A percentile compares a stretch with the other conserved stretches of the same genome.
Conservation (phyloP, 768 basidiomycete genomes). For the Lactarius psammicola region DNA sequence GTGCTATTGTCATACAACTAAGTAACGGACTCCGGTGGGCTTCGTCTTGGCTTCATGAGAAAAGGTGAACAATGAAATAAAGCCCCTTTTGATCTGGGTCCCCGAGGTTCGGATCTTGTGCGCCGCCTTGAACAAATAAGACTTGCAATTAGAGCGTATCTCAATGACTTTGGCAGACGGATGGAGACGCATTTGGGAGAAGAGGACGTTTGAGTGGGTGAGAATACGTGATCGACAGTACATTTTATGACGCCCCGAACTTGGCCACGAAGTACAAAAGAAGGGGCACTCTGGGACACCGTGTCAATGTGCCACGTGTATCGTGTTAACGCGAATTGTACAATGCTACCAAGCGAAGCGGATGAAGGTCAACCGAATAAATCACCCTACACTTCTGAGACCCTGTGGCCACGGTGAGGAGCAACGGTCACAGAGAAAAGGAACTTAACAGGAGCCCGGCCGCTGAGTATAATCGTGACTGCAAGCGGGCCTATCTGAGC, state of each 20-base stretch:
- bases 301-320: neutral
- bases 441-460: neutral
- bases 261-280: neutral
- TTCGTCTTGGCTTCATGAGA: neutral
- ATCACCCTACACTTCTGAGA: no score
- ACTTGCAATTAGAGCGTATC: neutral
- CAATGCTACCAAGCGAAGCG: neutral
- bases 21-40: neutral
- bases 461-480: neutral
- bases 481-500: neutral
- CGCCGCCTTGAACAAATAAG: neutral
- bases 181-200: neutral
- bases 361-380: neutral
- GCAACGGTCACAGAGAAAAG: no score
- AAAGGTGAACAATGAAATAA: neutral
- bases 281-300: neutral
- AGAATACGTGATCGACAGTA: neutral
- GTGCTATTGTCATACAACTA: neutral
- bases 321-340: neutral
- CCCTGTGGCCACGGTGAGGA: no score
- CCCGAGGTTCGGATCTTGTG: neutral
- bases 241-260: no score
- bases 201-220: neutral
- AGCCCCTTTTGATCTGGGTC: no score
- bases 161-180: neutral